Conservation (phyloP, 2,329 filamentous ascomycete species). For the Fusarium verticillioides region DNA sequence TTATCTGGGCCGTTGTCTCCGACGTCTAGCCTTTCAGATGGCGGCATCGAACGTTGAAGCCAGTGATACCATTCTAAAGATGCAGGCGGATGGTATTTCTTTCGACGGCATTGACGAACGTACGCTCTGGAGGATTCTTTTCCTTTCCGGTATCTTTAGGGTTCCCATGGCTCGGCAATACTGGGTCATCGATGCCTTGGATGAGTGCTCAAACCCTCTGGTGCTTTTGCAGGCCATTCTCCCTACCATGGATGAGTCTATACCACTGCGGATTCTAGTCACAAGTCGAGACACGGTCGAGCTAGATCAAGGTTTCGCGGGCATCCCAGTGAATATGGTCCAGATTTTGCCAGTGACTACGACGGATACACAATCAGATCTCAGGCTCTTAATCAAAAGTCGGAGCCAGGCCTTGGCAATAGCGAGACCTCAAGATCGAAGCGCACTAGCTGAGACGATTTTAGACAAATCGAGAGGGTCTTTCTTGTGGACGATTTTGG, state of each 20-base stretch:
- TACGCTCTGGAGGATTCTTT: constrained; percentile 38
- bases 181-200: constrained; percentile 44
- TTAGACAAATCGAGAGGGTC: constrained; percentile 50
- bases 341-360: constrained; percentile 16
- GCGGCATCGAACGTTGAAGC: constrained; percentile 32
- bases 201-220: constrained; percentile 35
- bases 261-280: constrained; percentile 42
- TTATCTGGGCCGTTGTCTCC: constrained; percentile 39
- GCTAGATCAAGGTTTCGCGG: constrained; percentile 16
- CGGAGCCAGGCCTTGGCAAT: neutral
- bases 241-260: constrained; percentile 30
- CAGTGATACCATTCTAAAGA: constrained; percentile 42
- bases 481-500: constrained; percentile 52
- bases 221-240: constrained; percentile 45
- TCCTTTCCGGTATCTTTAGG: constrained; percentile 20
- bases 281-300: constrained; percentile 45
- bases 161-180: constrained; percentile 41
- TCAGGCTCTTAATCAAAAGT: constrained; percentile 19
- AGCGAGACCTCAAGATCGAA: constrained; percentile 32
- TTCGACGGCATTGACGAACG: constrained; percentile 44
- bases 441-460: constrained; percentile 43
- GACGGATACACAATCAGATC: constrained; percentile 31
- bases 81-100: constrained; percentile 47
- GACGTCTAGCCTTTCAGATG: constrained; percentile 48
- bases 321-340: constrained; percentile 7